These are phyloP conservation scores for Orbilia ellipsospora DNA, from an alignment of 2,329 filamentous ascomycete genomes.

Conservation along the genomic window DNA sequence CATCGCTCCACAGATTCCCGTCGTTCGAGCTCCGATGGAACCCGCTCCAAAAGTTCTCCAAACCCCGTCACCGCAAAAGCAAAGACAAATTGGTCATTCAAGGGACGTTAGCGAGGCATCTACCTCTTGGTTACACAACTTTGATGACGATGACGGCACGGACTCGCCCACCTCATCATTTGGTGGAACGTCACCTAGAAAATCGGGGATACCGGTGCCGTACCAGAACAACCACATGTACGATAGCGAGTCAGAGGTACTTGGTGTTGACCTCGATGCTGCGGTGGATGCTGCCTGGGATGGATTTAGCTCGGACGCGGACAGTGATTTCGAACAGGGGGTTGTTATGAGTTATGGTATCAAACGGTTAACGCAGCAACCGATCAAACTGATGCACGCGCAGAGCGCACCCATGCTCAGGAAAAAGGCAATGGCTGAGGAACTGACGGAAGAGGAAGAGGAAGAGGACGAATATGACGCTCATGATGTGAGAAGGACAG, in stretches of 20 bases:
- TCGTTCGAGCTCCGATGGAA: constrained; percentile 27
- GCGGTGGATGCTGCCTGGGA: constrained; percentile 97
- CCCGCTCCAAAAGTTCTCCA: constrained; percentile 37
- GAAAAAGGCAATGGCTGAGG: constrained; percentile 62
- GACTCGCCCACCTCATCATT: constrained; percentile 80
- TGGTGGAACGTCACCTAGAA: constrained; percentile 61
- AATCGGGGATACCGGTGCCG: constrained; percentile 54
- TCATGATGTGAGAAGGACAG: constrained; percentile 41
- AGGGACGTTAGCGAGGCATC: constrained; percentile 74
- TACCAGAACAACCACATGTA: constrained; percentile 53
- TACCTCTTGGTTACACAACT: constrained; percentile 92
- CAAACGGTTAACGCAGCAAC: constrained; percentile 42
- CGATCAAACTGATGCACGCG: constrained; percentile 49
- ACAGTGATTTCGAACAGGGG: constrained; percentile 64
- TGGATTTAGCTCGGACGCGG: constrained; percentile 70
- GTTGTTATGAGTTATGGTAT: constrained; percentile 62
- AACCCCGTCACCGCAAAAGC: constrained; percentile 51
- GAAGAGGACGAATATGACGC: constrained; percentile 32
- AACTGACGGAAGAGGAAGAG: constrained; percentile 61
- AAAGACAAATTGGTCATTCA: constrained; percentile 57
- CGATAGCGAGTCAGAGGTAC: constrained; percentile 57
- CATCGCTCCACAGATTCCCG: constrained; percentile 20
- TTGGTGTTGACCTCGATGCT: constrained; percentile 87
- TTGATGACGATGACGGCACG: constrained; percentile 87
- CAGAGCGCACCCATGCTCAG: constrained; percentile 57